Conservation (phyloP, 2,329 filamentous ascomycete species). For the Penicillium fuscoglaucum region DNA sequence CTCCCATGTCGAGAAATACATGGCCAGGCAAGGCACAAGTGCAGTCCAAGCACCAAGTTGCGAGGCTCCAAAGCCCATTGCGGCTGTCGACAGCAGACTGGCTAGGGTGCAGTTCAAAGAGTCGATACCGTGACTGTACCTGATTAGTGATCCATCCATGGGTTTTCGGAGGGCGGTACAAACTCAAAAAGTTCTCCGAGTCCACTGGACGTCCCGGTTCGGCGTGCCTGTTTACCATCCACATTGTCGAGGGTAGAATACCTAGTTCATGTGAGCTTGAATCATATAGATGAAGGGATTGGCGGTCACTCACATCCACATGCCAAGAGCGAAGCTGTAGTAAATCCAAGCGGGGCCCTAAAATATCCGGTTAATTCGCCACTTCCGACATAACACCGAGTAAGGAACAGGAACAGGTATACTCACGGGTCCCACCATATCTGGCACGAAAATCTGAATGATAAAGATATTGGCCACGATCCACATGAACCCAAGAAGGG, state of each 20-base stretch:
- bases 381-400: neutral
- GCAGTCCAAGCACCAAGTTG: conserved; percentile 88
- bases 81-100: conserved; percentile 84
- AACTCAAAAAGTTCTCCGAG: conserved; percentile 94
- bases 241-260: conserved; percentile 99
- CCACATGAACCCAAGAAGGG: conserved; percentile 89
- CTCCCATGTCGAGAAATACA: conserved; percentile 99
- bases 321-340: conserved; percentile 89
- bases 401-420: neutral
- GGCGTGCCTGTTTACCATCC: conserved; percentile 93
- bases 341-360: conserved; percentile 89
- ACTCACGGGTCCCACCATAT: conserved; percentile 82
- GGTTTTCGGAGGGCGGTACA: conserved; percentile 29
- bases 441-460: conserved; percentile 79
- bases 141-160: conserved; percentile 26
- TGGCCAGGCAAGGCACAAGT: conserved; percentile 84
- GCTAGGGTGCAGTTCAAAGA: conserved; percentile 95
- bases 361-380: conserved; percentile 17
- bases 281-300: neutral
- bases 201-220: conserved; percentile 91
- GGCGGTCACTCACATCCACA: conserved; percentile 74
- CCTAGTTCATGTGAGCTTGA: conserved; percentile 31
- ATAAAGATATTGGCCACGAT: conserved; percentile 80
- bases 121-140: conserved; percentile 80
- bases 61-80: conserved; percentile 85